Evolutionary conservation across 768 basidiomycete species (phyloP).

Genomic region (Lentinus tigrinus): DNA sequence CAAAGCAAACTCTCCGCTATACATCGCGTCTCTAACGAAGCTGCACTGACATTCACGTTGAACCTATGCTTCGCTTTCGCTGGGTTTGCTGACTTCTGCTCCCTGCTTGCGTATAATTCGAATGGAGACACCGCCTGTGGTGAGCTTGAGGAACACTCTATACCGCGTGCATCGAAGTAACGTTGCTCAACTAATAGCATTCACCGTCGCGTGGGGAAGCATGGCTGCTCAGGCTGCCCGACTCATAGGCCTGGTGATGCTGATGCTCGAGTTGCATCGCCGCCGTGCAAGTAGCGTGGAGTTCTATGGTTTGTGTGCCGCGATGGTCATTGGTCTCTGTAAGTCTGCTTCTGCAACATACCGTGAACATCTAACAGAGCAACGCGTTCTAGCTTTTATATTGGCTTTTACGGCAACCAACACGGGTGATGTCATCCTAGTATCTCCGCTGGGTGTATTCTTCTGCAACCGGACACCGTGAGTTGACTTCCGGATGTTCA

Average conservation of each 20-base stretch:
- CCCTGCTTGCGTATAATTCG: slow-evolving; percentile 20
- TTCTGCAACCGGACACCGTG: slow-evolving; percentile 35
- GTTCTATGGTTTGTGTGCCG: slow-evolving; percentile 30
- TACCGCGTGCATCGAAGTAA: background rate
- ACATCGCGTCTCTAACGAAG: slow-evolving; percentile 17
- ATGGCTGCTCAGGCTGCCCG: slow-evolving; percentile 39
- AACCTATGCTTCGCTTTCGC: slow-evolving; percentile 28
- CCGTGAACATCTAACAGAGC: background rate
- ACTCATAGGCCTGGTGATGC: slow-evolving; percentile 38
- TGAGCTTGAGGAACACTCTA: background rate
- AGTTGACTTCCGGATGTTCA: background rate
- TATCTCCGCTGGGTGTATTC: slow-evolving; percentile 12
- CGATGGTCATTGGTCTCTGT: slow-evolving; percentile 37
- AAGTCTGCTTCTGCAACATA: slow-evolving; percentile 7
- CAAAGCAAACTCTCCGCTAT: slow-evolving; percentile 5
- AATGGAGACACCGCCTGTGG: slow-evolving; percentile 15
- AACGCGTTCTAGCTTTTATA: slow-evolving; percentile 32
- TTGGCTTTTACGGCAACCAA: slow-evolving; percentile 41
- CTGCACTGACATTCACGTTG: slow-evolving; percentile 25
- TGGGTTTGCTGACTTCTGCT: slow-evolving; percentile 25
- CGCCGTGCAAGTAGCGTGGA: slow-evolving; percentile 32
- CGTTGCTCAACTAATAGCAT: slow-evolving; percentile 29
- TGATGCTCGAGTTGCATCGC: slow-evolving; percentile 35
- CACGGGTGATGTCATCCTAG: slow-evolving; percentile 28
- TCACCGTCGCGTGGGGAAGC: slow-evolving; percentile 45